These are phyloP conservation scores for Hymenoscyphus salicellus DNA, from an alignment of 2,329 filamentous ascomycete genomes.

Conservation along the genomic window DNA sequence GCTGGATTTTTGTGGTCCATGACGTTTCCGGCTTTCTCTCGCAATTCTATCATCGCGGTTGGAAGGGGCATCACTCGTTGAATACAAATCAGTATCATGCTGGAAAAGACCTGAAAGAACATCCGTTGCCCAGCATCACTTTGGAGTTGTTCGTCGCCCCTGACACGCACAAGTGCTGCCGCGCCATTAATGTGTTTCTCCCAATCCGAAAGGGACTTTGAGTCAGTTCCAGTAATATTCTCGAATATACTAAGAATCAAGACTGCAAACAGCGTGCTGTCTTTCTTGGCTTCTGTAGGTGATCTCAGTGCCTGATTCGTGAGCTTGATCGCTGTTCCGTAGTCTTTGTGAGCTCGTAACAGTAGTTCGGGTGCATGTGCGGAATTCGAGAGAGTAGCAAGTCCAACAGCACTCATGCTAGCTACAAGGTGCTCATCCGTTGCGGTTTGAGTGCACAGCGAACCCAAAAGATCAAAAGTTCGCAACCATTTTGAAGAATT, in stretches of 20 bases:
- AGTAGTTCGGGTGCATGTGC: slow-evolving; percentile 39
- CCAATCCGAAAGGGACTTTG: slow-evolving; percentile 49
- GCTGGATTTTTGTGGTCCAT: slow-evolving; percentile 39
- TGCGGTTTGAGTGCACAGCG: slow-evolving; percentile 9
- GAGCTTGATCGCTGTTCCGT: slow-evolving; percentile 47
- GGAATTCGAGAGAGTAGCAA: slow-evolving; percentile 47
- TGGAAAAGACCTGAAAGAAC: slow-evolving; percentile 53
- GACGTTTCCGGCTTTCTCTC: slow-evolving; percentile 41
- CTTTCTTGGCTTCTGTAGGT: slow-evolving; percentile 45
- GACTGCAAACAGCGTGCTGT: slow-evolving; percentile 52
- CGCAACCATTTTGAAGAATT: slow-evolving; percentile 45
- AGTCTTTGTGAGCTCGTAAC: slow-evolving; percentile 47
- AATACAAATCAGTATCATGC: slow-evolving; percentile 50
- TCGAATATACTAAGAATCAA: slow-evolving; percentile 53
- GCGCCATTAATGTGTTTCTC: slow-evolving; percentile 54
- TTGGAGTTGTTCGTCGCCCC: slow-evolving; percentile 47
- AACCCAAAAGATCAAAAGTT: slow-evolving; percentile 14
- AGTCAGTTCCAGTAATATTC: slow-evolving; percentile 46
- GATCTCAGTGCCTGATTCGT: slow-evolving; percentile 49
- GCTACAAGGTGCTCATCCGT: slow-evolving; percentile 12
- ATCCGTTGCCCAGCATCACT: slow-evolving; percentile 48
- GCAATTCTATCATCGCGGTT: slow-evolving; percentile 45
- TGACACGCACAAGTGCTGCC: slow-evolving; percentile 46
- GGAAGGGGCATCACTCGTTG: slow-evolving; percentile 50
- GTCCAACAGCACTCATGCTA: slow-evolving; percentile 49